Base-by-base conservation (phyloP, 306 rosid species). In the Quercus suber region DNA sequence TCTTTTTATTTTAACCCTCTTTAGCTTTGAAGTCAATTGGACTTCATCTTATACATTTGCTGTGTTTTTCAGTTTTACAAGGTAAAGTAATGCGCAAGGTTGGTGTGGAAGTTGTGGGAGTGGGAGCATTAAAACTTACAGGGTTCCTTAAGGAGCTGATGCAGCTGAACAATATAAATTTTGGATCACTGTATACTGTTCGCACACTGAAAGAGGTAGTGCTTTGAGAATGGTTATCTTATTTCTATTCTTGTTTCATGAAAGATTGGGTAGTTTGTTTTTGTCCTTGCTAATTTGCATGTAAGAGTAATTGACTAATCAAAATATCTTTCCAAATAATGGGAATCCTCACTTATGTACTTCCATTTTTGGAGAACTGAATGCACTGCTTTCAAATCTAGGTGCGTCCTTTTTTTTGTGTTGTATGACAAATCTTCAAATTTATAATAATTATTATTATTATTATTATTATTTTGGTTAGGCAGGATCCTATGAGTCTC, bases 61-160 rank as follows among this genome's bases (percentile, higher is more conserved):
- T 59, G 74, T 73, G 56, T 74, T 81, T 76, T 63, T 65, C 80
- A 94, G 99, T 94, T 86, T 73, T 92, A 58, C 83, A 91, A 85
- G 97, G 97, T 72, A 87, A 92, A 83, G 97, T 91, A 64, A 89
- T 94, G 97, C 94, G 89, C 64, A 89, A 89, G 87, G 90, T 92
- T 73, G 97, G 99, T 21, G 97, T 92, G 75, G 95, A 94, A 83
- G 92, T 92, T 78, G 83, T 88, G 81, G 99, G 97, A 27, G 68
- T 94, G 69, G 99, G 99, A 87, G 99, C 97, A 28, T 73, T 94
- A 55, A 94, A 91, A 79, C 93, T 92, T 76, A 94, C 97, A 11
- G 97, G 91, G 49, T 84, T 83, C 86, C 97, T 92, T 51, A 90
- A 81, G 88, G 99, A 91, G 84, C 85, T 86, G 85, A 91, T 94